Evolutionary conservation across 2,329 filamentous ascomycete genomes (phyloP), one percentile per base, ranked within the genome.

Genomic region (Apiospora rasikravindrae): DNA sequence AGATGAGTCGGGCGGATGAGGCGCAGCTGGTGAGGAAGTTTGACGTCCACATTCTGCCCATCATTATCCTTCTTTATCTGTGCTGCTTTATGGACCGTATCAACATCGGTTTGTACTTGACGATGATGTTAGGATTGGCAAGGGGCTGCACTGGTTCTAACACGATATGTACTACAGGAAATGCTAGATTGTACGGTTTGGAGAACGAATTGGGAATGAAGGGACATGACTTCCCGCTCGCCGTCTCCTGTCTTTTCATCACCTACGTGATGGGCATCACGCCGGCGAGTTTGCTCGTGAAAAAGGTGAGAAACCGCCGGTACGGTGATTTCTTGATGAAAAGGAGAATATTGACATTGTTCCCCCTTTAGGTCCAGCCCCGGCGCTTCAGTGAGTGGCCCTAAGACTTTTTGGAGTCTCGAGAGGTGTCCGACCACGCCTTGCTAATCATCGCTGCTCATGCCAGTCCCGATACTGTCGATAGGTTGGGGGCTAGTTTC

Each of bases 41-140:
- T 2, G 67, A 69, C 14, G 5, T 19, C 26, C 26, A n/a, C 14
- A 47, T 69, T n/a, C 24, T 69, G 10, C 67, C 67, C 29, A 37
- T 53, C 29, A 37, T 69, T 11, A 49, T 51, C 26, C 13, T 69
- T 0, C 19, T 53, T 2, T 69, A 69, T 16, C 67, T 69, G 0
- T 69, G 44, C 26, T 49, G 45, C 33, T 69, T 69, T 29, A 49
- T 69, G 67, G 67, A 69, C 29, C 24, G 67, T 26, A 69, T 47
- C 14, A 69, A 69, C 10, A 69, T 69, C 29, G 67, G 67, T 68
- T 40, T 29, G 66, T 47, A 10, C 4, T n/a, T n/a, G 8, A 2
- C 33, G n/a, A n/a, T 37, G 33, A 37, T 37, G 33, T 7, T 7
- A 37, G 33, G 5, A 37, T 37, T 37, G 19, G 22, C n/a, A 16